Evolutionary conservation across 2,329 filamentous ascomycete genomes (phyloP).

Genomic region (Neocucurbitaria cava): DNA sequence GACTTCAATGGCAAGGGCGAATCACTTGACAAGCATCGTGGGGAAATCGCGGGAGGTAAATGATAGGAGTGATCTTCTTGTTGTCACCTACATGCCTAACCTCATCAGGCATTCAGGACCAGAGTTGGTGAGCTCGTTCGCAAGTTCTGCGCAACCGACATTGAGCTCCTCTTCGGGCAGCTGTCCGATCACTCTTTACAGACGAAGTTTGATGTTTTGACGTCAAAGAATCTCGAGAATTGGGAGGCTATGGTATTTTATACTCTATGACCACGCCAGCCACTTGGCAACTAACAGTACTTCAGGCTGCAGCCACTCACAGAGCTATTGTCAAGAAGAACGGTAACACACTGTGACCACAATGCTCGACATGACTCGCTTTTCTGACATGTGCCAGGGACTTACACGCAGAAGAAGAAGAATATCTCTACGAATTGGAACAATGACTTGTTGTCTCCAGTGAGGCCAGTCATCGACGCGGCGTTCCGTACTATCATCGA

Average conservation of each 20-base stretch:
- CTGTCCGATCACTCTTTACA: not conserved
- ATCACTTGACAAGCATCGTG: conserved; percentile 20
- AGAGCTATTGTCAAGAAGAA: conserved; percentile 3
- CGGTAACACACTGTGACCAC: not conserved
- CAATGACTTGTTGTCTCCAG: conserved; percentile 1
- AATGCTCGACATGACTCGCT: not conserved
- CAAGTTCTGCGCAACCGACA: not conserved
- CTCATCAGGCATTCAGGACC: not conserved
- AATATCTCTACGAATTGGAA: conserved; percentile 6
- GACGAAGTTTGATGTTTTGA: conserved; percentile 2
- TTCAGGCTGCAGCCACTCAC: conserved; percentile 3
- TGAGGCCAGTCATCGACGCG: not conserved
- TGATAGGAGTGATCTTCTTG: too few species aligned
- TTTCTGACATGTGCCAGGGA: not conserved
- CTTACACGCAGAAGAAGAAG: conserved; percentile 10
- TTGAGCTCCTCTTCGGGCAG: not conserved
- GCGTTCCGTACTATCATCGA: conserved; percentile 5
- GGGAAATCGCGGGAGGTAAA: conserved; percentile 7
- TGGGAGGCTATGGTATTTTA: not conserved
- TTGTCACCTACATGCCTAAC: not conserved
- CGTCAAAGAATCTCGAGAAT: not conserved
- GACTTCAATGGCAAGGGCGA: conserved; percentile 16
- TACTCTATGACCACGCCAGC: not conserved
- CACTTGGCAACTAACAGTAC: not conserved
- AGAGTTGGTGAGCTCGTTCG: not conserved